Base-by-base conservation (phyloP, 139 green algal species). In the Coelastrella sp. region DNA sequence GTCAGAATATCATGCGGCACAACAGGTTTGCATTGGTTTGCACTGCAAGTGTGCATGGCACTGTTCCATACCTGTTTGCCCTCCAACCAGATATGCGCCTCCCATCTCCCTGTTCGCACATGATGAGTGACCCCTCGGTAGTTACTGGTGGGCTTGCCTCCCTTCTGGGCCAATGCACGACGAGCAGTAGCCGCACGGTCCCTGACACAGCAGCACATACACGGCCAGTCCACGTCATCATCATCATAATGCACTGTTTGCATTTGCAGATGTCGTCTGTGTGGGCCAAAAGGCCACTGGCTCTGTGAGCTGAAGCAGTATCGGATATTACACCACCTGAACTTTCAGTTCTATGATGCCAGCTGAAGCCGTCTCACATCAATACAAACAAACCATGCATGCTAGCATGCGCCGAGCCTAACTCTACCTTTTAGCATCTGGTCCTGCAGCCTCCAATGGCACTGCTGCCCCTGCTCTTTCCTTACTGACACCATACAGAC, bases 111-210 rank as follows among this genome's bases (percentile, higher is more conserved):
- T 4, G 95, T 98, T 22, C 97, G 92, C 89, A 94, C 96, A 92
- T 99, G 97, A 66, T 98, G 96, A 5, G 97, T 99, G 17, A 99
- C 97, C n/a, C 97, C 97, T 32, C 97, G 88, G 84, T 93, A 96
- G n/a, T 81, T 85, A 20, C 91, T 95, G 85, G 85, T 90, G 85
- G 73, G 73, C 7, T 58, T 56, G 59, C 56, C 73, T 7, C 85
- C 85, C 85, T 90, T 90, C 58, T 75, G 74, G 11, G 74, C 73
- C 58, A 90, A 73, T 10, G 85, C 85, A 47, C 59, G 58, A 7
- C 85, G 56, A 16, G 85, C 85, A 61, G 85, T 75, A 13, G 73
- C 85, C 56, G 85, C 74, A 71, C 85, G 85, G 58, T 90, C 85
- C 74, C 85, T 90, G 85, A 56, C 20, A 22, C 1, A 65, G 59